These are phyloP conservation scores for Cetradonia linearis DNA, from an alignment of 495 filamentous ascomycete genomes.

Conservation along the genomic window DNA sequence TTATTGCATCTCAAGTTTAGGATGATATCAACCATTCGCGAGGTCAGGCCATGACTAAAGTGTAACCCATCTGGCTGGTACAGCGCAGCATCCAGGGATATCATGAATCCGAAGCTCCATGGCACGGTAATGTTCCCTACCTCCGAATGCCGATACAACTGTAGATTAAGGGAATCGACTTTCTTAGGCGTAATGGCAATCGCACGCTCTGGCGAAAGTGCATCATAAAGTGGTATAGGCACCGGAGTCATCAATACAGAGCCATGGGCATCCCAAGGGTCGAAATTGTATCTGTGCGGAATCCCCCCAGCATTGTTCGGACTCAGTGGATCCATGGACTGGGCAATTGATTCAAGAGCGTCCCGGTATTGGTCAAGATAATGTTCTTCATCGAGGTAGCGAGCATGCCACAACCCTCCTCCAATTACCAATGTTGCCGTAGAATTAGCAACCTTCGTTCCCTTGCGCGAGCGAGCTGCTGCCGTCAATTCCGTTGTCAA, in stretches of 20 bases:
- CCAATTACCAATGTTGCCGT: conserved; percentile 26
- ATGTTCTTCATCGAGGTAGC: conserved; percentile 37
- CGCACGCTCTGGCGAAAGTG: conserved; percentile 35
- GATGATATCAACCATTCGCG: conserved; percentile 41
- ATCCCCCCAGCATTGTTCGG: conserved; percentile 19
- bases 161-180: conserved; percentile 45
- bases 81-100: conserved; percentile 24
- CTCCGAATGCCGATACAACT: conserved; percentile 38
- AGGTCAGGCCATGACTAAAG: conserved; percentile 38
- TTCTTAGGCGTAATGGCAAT: conserved; percentile 41
- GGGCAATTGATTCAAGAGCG: conserved; percentile 39
- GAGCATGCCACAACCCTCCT: conserved; percentile 47
- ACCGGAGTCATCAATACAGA: conserved; percentile 45
- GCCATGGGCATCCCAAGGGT: conserved; percentile 23
- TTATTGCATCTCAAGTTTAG: conserved; percentile 51
- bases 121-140: conserved; percentile 38
- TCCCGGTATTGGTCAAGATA: conserved; percentile 24
- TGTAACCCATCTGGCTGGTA: conserved; percentile 46
- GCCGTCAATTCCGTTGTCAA: conserved; percentile 35
- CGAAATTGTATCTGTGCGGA: conserved; percentile 3
- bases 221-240: conserved; percentile 41
- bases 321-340: conserved; percentile 31
- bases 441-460: conserved; percentile 11
- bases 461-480: conserved; percentile 12
- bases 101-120: conserved; percentile 45